A percentile compares a stretch with the other conserved stretches of the same genome.
These are phyloP conservation scores for Botryotinia calthae DNA, from an alignment of 2,329 filamentous ascomycete species.

Conservation along the genomic window DNA sequence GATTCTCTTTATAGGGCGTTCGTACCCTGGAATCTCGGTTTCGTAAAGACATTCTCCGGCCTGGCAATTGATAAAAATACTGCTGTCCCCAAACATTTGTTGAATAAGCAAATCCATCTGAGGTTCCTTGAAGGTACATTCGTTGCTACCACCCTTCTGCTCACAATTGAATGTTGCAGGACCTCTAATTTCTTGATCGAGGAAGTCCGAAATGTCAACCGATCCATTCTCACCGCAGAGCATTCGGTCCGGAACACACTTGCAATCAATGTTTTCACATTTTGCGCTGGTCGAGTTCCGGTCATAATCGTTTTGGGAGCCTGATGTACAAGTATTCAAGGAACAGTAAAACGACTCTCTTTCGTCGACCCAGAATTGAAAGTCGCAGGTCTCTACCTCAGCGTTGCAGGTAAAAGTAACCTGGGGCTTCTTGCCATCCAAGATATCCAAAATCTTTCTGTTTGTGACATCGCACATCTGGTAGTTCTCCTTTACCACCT, in stretches of 20 bases:
- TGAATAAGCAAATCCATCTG: conserved; percentile 89
- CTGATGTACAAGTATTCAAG: conserved; percentile 75
- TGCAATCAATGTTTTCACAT: conserved; percentile 81
- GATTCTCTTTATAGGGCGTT: conserved; percentile 85
- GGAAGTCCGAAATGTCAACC: conserved; percentile 87
- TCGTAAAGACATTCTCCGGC: conserved; percentile 91
- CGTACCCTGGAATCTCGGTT: conserved; percentile 89
- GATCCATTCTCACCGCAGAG: conserved; percentile 89
- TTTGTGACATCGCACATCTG: conserved; percentile 99
- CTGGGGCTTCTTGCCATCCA: conserved; percentile 82
- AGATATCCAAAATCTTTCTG: conserved; percentile 81
- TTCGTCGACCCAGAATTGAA: conserved; percentile 97
- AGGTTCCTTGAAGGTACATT: conserved; percentile 85
- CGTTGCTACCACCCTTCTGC: conserved; percentile 59
- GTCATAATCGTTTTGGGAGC: conserved; percentile 62
- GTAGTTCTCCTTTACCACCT: conserved; percentile 90
- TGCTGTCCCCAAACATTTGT: conserved; percentile 84
- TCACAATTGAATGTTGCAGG: conserved; percentile 80
- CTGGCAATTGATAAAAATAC: conserved; percentile 77
- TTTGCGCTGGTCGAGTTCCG: conserved; percentile 81
- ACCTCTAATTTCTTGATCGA: conserved; percentile 77
- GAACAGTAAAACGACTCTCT: conserved; percentile 95
- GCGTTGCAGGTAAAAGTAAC: conserved; percentile 91
- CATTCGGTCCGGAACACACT: conserved; percentile 87
- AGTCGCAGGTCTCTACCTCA: conserved; percentile 76